Evolutionary conservation across 805 yeast genomes (phyloP).

Genomic region (Candida insectalens): DNA sequence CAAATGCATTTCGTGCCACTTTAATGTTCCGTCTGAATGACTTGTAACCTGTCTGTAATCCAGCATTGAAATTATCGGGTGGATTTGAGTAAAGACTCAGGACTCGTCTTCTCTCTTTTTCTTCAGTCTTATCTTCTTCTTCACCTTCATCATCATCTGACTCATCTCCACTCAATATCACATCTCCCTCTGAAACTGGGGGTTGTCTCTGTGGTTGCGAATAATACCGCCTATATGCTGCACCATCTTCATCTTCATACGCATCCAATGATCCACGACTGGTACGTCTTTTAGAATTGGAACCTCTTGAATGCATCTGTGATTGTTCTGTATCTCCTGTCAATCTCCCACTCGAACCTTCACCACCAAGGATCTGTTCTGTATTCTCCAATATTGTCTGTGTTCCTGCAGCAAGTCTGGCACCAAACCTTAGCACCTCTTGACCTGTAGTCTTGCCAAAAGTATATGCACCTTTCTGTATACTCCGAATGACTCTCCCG

Average conservation of each 20-base stretch:
- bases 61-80: slow-evolving; percentile 63
- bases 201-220: neutral
- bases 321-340: too few species aligned
- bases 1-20: slow-evolving; percentile 55
- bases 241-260: slow-evolving; percentile 18
- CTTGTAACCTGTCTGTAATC: slow-evolving; percentile 63
- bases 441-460: slow-evolving; percentile 74
- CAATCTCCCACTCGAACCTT: slow-evolving; percentile 40
- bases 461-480: slow-evolving; percentile 65
- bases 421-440: slow-evolving; percentile 74
- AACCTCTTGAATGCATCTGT: too few species aligned
- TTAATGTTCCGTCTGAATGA: slow-evolving; percentile 60
- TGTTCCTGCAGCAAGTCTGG: slow-evolving; percentile 79
- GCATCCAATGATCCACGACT: slow-evolving; percentile 19
- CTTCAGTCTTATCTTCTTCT: slow-evolving; percentile 5
- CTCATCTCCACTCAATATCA: slow-evolving; percentile 3
- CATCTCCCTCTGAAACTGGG: neutral
- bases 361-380: slow-evolving; percentile 72
- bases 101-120: slow-evolving; percentile 23
- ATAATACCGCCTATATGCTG: slow-evolving; percentile 5
- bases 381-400: slow-evolving; percentile 72
- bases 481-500: slow-evolving; percentile 55
- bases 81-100: slow-evolving; percentile 79
- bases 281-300: slow-evolving; percentile 3
- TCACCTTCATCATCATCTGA: slow-evolving; percentile 13